Evolutionary conservation across 805 yeast species (phyloP), one percentile per base, ranked within the genome.

Genomic region (Nematodospora valgi): DNA sequence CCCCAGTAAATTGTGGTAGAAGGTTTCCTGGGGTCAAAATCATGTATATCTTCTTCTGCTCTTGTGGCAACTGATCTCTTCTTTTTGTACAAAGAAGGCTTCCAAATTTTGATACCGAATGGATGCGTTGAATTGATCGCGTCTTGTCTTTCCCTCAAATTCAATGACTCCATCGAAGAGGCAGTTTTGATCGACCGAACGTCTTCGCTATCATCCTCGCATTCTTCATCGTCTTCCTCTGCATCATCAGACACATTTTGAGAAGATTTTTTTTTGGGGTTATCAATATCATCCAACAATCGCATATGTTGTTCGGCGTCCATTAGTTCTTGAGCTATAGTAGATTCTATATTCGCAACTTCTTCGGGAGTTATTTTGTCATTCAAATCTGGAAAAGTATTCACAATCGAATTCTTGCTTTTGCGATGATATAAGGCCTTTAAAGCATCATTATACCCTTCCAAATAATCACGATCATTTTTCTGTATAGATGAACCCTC

Each of bases 121-220:
- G 98, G 98, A 66, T 93, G 98, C 4, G 97, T 88, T 34, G 85
- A 80, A 54, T 93, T 93, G 54, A 93, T 93, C 11, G 98, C 98
- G 48, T 86, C 89, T 59, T 93, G 98, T 45, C 97, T 79, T 47
- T 89, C 96, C 41, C 93, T 72, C 36, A 91, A 70, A 4, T 96
- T 93, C 54, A 85, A 82, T 4, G 95, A 83, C 57, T 91, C 97
- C 18, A 76, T 54, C 0, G 95, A 78, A 1, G 73, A 74, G 11
- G 55, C 41, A 1, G 70, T 57, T 1, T 58, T 41, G 1, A 57
- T 34, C 2, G 69, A 56, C 18, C 44, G 32, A 0, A 66, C 62
- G 2, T 37, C 53, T 24, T 63, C 68, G 4, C 41, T 40, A 5
- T 40, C 47, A 16, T 38, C 39, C 3, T 33, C 44, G 6, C 34